Percentiles rank a stretch among this genome's conserved stretches.
These are phyloP conservation scores for Tolypocladium capitatum DNA, from an alignment of 2,329 filamentous ascomycete genomes.

Conservation along the genomic window DNA sequence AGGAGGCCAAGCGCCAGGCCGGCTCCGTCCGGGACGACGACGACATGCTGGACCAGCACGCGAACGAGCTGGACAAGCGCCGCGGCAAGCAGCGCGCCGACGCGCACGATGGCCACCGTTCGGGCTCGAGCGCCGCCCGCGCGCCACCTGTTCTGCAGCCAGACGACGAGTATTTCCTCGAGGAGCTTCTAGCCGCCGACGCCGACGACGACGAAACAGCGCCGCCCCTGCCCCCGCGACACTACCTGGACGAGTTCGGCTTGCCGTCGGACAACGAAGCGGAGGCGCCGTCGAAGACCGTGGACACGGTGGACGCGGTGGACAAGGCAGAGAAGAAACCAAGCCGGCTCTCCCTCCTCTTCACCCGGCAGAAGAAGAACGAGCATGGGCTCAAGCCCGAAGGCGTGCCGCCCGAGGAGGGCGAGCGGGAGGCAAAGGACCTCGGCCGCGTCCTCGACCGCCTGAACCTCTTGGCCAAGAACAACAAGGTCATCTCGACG, in stretches of 20 bases:
- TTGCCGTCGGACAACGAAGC: slow-evolving; percentile 26
- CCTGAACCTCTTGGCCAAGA: slow-evolving; percentile 68
- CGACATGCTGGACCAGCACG: background rate
- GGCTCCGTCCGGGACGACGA: slow-evolving; percentile 4
- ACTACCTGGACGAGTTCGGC: slow-evolving; percentile 36
- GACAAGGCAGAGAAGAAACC: slow-evolving; percentile 20
- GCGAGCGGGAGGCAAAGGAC: slow-evolving; percentile 49
- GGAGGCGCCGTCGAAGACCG: slow-evolving; percentile 11
- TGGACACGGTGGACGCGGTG: slow-evolving; percentile 8
- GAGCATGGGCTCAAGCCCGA: slow-evolving; percentile 20
- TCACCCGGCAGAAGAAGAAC: slow-evolving; percentile 25
- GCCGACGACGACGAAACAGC: slow-evolving; percentile 26
- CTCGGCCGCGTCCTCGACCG: slow-evolving; percentile 68
- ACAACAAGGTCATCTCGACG: slow-evolving; percentile 75
- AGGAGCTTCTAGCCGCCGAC: slow-evolving; percentile 33
- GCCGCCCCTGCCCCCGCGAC: slow-evolving; percentile 42
- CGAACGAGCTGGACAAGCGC: background rate
- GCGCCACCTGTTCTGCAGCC: slow-evolving; percentile 35
- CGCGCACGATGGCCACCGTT: slow-evolving; percentile 4
- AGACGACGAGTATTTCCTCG: slow-evolving; percentile 46
- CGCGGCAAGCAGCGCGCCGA: slow-evolving; percentile 4
- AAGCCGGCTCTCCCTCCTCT: slow-evolving; percentile 21
- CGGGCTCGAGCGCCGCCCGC: background rate
- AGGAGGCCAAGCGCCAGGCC: slow-evolving; percentile 5
- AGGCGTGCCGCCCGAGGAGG: slow-evolving; percentile 26